These are phyloP conservation scores for Clathrus columnatus DNA, from an alignment of 768 basidiomycete species.

Conservation along the genomic window DNA sequence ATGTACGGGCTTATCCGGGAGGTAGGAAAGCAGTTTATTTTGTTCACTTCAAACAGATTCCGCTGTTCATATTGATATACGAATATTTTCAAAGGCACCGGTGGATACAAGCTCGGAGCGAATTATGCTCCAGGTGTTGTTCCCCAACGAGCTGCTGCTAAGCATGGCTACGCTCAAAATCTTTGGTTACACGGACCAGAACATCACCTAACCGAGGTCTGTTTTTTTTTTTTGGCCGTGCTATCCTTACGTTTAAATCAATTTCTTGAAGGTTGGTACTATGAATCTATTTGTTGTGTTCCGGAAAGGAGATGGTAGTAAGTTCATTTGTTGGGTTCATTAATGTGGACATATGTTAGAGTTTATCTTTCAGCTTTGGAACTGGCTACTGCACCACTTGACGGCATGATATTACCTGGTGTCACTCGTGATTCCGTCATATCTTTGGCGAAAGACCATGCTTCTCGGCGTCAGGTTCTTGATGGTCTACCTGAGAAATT, in stretches of 20 bases:
- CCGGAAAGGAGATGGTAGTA: constrained; percentile 58
- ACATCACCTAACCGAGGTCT: constrained; percentile 38
- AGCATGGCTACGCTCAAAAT: constrained; percentile 78
- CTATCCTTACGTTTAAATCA: neutral
- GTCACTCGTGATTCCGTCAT: constrained; percentile 34
- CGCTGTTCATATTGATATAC: neutral
- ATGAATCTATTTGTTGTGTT: constrained; percentile 90
- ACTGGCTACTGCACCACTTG: constrained; percentile 32
- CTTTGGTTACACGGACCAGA: constrained; percentile 74
- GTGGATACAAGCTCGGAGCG: constrained; percentile 78
- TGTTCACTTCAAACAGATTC: neutral
- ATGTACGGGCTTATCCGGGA: constrained; percentile 39
- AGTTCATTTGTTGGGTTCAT: constrained; percentile 14
- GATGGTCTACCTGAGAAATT: constrained; percentile 47
- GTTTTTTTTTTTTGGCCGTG: neutral
- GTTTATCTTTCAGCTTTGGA: constrained; percentile 20
- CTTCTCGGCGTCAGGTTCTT: constrained; percentile 35
- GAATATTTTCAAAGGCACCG: constrained; percentile 48
- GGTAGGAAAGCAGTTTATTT: constrained; percentile 18
- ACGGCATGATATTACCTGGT: constrained; percentile 36
- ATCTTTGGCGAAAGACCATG: constrained; percentile 48
- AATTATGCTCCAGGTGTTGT: constrained; percentile 87
- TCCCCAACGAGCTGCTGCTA: constrained; percentile 70
- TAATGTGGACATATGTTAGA: neutral
- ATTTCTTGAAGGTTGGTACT: constrained; percentile 53